Conservation (phyloP, 2,329 filamentous ascomycete genomes). For the Arachnomyces sp. region DNA sequence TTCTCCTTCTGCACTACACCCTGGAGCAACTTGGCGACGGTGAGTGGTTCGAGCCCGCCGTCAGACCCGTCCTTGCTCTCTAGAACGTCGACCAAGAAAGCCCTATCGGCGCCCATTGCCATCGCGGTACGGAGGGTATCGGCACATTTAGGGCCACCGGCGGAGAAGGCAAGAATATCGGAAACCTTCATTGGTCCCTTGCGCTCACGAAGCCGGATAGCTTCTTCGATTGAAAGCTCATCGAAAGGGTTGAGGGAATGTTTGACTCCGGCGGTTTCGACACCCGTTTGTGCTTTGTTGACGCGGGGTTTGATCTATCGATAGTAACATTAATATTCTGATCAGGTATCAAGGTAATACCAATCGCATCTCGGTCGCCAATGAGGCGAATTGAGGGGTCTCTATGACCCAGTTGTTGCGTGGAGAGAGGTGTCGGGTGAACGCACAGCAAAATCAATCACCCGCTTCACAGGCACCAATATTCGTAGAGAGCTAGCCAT, state of each 20-base stretch:
- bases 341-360: not conserved
- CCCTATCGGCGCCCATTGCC: constrained; percentile 96
- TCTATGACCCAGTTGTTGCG: not conserved
- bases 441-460: constrained; percentile 77
- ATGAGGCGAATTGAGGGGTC: not conserved
- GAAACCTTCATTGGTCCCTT: constrained; percentile 69
- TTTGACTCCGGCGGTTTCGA: constrained; percentile 89
- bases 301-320: constrained; percentile 59
- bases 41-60: constrained; percentile 65
- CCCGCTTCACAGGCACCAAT: constrained; percentile 72
- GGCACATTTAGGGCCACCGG: constrained; percentile 76
- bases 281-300: constrained; percentile 67
- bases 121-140: constrained; percentile 92
- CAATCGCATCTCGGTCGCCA: not conserved
- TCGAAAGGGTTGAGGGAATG: constrained; percentile 99
- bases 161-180: constrained; percentile 84
- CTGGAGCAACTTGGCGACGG: constrained; percentile 82
- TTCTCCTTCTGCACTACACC: constrained; percentile 74
- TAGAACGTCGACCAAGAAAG: constrained; percentile 73
- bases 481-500: constrained; percentile 54
- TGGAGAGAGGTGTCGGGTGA: constrained; percentile 1
- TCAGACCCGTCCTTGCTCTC: constrained; percentile 53
- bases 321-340: not conserved
- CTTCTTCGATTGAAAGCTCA: constrained; percentile 95
- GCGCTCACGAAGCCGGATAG: constrained; percentile 86